A percentile compares a stretch with the other conserved stretches of the same genome.
phyloP scores from a whole-genome alignment of 1,284 basidiomycete genomes.

The Boletellus deceptivus region DNA sequence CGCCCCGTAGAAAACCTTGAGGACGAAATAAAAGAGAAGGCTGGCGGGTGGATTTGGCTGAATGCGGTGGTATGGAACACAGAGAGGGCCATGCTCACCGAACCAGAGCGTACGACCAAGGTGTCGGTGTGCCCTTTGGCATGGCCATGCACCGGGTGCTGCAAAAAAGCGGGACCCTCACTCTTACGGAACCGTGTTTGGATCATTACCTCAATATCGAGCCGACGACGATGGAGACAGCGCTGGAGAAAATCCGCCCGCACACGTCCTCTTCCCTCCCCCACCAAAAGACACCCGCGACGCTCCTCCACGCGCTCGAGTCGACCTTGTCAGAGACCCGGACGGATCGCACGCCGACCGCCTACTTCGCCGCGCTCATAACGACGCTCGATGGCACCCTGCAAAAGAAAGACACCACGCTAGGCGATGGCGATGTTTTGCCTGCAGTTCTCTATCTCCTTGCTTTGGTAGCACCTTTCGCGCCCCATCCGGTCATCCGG shows the following conservation, averaged over 20 bases:
- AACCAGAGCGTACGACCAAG: conserved; percentile 69
- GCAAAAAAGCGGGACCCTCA: too few relatives aligned
- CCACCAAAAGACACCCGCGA: conserved; percentile 91
- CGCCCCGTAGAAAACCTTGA: conserved; percentile 85
- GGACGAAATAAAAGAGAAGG: conserved; percentile 70
- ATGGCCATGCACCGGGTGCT: conserved; percentile 24
- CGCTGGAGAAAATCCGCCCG: conserved; percentile 84
- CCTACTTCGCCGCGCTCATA: conserved; percentile 86
- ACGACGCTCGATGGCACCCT: conserved; percentile 77
- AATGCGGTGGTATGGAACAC: neutral
- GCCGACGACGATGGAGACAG: conserved; percentile 48
- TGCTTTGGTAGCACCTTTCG: conserved; percentile 73
- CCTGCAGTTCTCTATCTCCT: conserved; percentile 91
- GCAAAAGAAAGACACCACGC: conserved; percentile 57
- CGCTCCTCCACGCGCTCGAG: conserved; percentile 87
- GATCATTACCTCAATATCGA: too few relatives aligned
- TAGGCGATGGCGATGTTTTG: conserved; percentile 79
- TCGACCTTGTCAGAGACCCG: conserved; percentile 81
- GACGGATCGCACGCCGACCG: conserved; percentile 69
- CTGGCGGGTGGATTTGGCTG: conserved; percentile 36
- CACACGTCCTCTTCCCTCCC: conserved; percentile 80
- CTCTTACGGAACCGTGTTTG: too few relatives aligned
- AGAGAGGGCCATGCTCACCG: conserved; percentile 40
- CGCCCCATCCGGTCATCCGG: conserved; percentile 72
- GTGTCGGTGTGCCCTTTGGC: conserved; percentile 49